Conservation (phyloP, 495 filamentous ascomycete species). For the Penicillium antarcticum region DNA sequence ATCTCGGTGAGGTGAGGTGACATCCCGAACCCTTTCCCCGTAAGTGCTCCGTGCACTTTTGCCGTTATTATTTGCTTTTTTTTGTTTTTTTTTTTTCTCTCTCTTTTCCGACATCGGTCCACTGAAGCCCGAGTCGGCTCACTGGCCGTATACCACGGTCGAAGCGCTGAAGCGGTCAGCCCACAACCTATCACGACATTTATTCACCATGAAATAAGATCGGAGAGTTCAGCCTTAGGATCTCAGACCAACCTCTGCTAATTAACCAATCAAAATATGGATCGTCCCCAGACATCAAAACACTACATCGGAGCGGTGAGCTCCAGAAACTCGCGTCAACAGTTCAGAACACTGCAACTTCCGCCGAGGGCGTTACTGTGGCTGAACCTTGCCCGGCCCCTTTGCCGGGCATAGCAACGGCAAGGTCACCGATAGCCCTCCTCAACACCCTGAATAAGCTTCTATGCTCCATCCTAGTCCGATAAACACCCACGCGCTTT, state of each 20-base stretch:
- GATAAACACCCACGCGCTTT: conserved; percentile 1
- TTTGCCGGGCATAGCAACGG: conserved; percentile 2
- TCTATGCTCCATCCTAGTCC: neutral
- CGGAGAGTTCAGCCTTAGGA: conserved; percentile 21
- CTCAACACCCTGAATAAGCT: neutral
- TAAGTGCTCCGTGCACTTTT: conserved; percentile 16
- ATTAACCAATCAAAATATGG: no score
- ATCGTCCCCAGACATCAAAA: neutral
- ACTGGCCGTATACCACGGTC: conserved; percentile 8
- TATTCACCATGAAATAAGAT: conserved; percentile 4
- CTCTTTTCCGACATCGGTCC: neutral
- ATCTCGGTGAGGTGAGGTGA: conserved; percentile 11
- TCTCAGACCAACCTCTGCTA: conserved; percentile 2
- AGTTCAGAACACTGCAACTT: conserved; percentile 10
- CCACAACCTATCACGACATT: conserved; percentile 13
- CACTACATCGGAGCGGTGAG: neutral
- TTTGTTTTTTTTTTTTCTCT: neutral
- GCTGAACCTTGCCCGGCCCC: conserved; percentile 20
- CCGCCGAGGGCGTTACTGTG: conserved; percentile 17
- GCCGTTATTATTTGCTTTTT: neutral
- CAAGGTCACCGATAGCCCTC: conserved; percentile 2
- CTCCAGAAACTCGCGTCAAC: neutral
- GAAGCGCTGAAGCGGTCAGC: conserved; percentile 16
- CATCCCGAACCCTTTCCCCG: conserved; percentile 18
- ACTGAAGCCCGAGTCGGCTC: neutral